These are phyloP conservation scores for Simplicillium aogashimaense DNA, from an alignment of 2,329 filamentous ascomycete genomes.

Conservation along the genomic window DNA sequence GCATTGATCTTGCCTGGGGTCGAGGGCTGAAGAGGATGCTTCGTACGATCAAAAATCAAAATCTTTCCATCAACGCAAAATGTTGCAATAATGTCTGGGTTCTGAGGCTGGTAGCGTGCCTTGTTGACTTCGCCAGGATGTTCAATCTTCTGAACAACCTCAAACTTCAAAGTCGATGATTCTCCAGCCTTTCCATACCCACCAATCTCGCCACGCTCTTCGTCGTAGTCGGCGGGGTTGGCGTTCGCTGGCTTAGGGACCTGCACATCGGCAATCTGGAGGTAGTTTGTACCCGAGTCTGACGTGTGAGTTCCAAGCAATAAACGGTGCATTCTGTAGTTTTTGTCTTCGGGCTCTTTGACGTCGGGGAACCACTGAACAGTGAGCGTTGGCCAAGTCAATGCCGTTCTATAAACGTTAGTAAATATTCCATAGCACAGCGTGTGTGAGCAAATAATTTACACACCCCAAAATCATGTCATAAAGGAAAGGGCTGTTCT, in stretches of 20 bases:
- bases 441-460: constrained; percentile 1
- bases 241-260: constrained; percentile 71
- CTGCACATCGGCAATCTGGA: constrained; percentile 91
- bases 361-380: constrained; percentile 98
- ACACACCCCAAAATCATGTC: constrained; percentile 81
- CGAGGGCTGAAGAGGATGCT: constrained; percentile 72
- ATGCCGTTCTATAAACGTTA: constrained; percentile 54
- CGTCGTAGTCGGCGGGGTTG: constrained; percentile 79
- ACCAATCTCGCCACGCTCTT: constrained; percentile 85
- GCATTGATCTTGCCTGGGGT: constrained; percentile 56
- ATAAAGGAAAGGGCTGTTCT: constrained; percentile 96
- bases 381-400: constrained; percentile 95
- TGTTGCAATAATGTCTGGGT: constrained; percentile 92
- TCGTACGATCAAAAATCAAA: constrained; percentile 91
- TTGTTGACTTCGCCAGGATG: constrained; percentile 98
- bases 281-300: constrained; percentile 73
- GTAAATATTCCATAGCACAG: constrained; percentile 1
- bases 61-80: constrained; percentile 81
- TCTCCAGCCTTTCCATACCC: constrained; percentile 74
- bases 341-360: constrained; percentile 77
- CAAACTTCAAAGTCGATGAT: constrained; percentile 69
- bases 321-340: constrained; percentile 78
- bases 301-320: constrained; percentile 94
- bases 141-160: constrained; percentile 90
- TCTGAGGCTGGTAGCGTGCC: constrained; percentile 94